These are phyloP conservation scores for Zopfochytrium polystomum DNA, from an alignment of 371 early-diverging fungal species.

Conservation along the genomic window DNA sequence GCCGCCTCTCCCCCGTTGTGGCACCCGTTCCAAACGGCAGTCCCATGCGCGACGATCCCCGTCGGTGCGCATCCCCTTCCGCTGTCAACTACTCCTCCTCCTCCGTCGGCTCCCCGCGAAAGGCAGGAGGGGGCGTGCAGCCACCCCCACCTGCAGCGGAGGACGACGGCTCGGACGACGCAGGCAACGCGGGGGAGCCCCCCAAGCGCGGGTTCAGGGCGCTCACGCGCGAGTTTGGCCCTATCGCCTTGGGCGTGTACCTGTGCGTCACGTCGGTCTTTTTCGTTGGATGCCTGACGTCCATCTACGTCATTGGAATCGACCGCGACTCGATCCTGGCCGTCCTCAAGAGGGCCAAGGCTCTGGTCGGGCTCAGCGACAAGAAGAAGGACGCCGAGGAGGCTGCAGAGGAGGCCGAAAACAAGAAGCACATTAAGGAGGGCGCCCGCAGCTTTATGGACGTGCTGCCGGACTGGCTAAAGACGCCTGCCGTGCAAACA, in stretches of 20 bases:
- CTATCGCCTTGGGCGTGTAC: conserved; percentile 37
- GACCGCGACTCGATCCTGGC: conserved; percentile 25
- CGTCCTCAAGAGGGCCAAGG: conserved; percentile 18
- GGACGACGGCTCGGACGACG: too few species aligned
- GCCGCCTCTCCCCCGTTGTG: too few species aligned
- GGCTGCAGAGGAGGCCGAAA: conserved; percentile 6
- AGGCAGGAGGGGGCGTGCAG: too few species aligned
- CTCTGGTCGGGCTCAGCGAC: conserved; percentile 23
- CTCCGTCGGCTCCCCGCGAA: too few species aligned
- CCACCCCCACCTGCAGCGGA: too few species aligned
- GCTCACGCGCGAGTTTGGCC: conserved; percentile 40
- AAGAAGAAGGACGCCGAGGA: not conserved
- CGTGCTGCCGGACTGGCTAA: conserved; percentile 31
- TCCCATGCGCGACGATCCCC: too few species aligned
- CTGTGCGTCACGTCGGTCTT: conserved; percentile 32
- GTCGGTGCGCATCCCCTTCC: too few species aligned
- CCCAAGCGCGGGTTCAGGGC: not conserved
- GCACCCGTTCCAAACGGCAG: too few species aligned
- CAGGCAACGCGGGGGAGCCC: too few species aligned
- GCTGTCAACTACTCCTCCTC: too few species aligned
- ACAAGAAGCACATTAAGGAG: too few species aligned
- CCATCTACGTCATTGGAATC: conserved; percentile 40
- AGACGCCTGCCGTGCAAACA: conserved; percentile 24
- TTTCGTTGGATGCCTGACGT: conserved; percentile 34
- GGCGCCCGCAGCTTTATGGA: conserved; percentile 5